Base-by-base conservation (phyloP, 2,329 filamentous ascomycete genomes). In the Lasiodiplodia gonubiensis region DNA sequence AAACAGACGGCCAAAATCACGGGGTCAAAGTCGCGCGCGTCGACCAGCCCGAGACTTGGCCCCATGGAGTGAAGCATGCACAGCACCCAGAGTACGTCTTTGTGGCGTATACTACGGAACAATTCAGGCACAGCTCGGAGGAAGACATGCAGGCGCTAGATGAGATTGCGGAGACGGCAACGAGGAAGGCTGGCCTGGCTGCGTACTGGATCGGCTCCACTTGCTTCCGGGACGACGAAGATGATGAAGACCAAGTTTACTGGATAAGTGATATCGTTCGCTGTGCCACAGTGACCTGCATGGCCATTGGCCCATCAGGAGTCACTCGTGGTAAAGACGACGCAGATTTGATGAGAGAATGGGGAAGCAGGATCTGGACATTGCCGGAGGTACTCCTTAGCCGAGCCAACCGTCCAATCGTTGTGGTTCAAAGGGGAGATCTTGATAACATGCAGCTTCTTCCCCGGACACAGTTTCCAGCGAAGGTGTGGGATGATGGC, bases 311-410 rank as follows among this genome's bases (percentile, higher is more conserved):
- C 2, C 74, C 73, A 25, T 64, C 69, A 14, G 70, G 71, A 53
- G 42, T 8, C 4, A n/a, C 57, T 3, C 8, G 12, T 6, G 39
- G 39, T 0, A 42, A 70, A 71, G 33, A 69, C 14, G 18, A 74
- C 73, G 67, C 74, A 14, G 68, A 76, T 30, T 74, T 77, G 74
- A 72, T 84, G 18, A 72, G 76, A 11, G 73, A 81, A 71, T 85
- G 78, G 82, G 84, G 80, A 27, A 78, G 72, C 11, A 78, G 79
- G 4, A 74, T 85, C 25, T 83, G 82, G 78, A 85, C 83, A 0
- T 76, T 85, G 27, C 81, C 83, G 1, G 81, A 83, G 69, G 73
- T 80, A 2, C 72, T 82, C 0, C 71, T 82, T 1, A 72, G 75
- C 25, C 76, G 77, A 7, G 70, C 70, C 1, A 70, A 72, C 0